Base-by-base conservation (phyloP, 75 land plant genomes). In the Cupressus sempervirens region DNA sequence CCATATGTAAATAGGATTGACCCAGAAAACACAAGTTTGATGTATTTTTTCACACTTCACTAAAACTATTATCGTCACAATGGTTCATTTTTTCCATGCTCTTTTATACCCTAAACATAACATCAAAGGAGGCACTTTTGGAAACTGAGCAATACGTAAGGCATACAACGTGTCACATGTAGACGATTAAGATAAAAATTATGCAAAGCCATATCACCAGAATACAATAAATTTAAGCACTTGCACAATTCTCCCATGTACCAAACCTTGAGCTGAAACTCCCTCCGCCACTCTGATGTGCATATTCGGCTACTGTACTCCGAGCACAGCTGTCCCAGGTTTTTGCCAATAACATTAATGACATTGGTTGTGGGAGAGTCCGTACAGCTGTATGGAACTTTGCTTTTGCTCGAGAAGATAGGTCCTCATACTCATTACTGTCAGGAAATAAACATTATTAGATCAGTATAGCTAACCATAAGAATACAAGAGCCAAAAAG, bases 291-390 rank as follows among this genome's bases (percentile, higher is more conserved):
- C 85, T 91, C 83, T 88, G 88, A 85, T 86, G 89, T 16, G 97
- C 96, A 76, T 88, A 86, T 58, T 98, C 98, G 18, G 88, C 56
- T 29, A 98, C 84, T 26, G 96, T 91, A 23, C 89, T 88, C 1
- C 95, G 92, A 4, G 95, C 95, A 91, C 98, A 95, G 16, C 82
- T 85, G 86, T 98, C 99, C 99, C 99, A 98, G 26, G 91, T 92
- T 86, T 86, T 93, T 40, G 93, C 99, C 89, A 98, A 92, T 29
- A 88, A 92, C 76, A 79, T 87, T 0, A 98, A 86, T 11, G 95
- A 89, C 89, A 96, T 89, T 8, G 99, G 99, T 65, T 93, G 90
- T 76, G 93, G 87, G 16, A 96, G 92, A 84, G 89, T 81, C n/a
- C 96, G 87, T 0, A 97, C 93, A 11, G 90, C 93, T 38, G 90